A percentile compares a stretch with the other conserved stretches of the same genome.
Conservation (phyloP, 2,329 filamentous ascomycete species). For the Xylariaceae sp. region DNA sequence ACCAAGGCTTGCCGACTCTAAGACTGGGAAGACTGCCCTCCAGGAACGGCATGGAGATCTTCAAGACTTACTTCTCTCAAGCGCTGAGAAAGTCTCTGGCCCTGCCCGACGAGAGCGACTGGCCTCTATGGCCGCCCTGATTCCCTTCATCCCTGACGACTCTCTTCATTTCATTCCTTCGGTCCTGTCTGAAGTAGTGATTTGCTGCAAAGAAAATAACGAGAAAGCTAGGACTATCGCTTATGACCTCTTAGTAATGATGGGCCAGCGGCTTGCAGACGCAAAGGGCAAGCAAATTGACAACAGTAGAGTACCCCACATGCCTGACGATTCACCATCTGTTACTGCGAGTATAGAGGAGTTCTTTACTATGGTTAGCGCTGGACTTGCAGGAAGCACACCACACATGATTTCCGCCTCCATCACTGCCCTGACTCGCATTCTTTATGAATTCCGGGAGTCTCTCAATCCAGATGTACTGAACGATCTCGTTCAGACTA, state of each 20-base stretch:
- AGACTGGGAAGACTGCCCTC: slow-evolving; percentile 77
- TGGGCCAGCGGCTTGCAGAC: slow-evolving; percentile 78
- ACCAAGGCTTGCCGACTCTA: slow-evolving; percentile 83
- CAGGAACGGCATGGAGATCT: slow-evolving; percentile 77
- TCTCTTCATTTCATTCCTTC: slow-evolving; percentile 93
- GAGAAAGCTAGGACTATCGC: slow-evolving; percentile 89
- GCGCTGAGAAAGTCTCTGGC: slow-evolving; percentile 82
- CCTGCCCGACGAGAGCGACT: slow-evolving; percentile 88
- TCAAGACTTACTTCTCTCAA: slow-evolving; percentile 79
- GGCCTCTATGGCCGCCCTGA: slow-evolving; percentile 78
- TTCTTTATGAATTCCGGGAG: slow-evolving; percentile 88
- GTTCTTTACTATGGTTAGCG: slow-evolving; percentile 97
- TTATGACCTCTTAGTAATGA: slow-evolving; percentile 86
- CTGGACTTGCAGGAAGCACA: slow-evolving; percentile 87
- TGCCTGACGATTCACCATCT: slow-evolving; percentile 79
- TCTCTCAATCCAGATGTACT: slow-evolving; percentile 72
- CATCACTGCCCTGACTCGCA: slow-evolving; percentile 92
- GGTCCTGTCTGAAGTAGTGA: slow-evolving; percentile 90
- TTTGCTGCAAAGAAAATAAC: slow-evolving; percentile 97
- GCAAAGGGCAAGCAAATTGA: slow-evolving; percentile 76
- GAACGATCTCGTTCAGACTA: slow-evolving; percentile 86
- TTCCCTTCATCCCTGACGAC: slow-evolving; percentile 76
- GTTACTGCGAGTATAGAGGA: slow-evolving; percentile 87
- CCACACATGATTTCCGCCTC: slow-evolving; percentile 98
- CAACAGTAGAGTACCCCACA: slow-evolving; percentile 85